Percentiles rank a stretch among this genome's conserved stretches.
These are phyloP conservation scores for Candida mattraensis DNA, from an alignment of 805 yeast genomes.

Conservation along the genomic window DNA sequence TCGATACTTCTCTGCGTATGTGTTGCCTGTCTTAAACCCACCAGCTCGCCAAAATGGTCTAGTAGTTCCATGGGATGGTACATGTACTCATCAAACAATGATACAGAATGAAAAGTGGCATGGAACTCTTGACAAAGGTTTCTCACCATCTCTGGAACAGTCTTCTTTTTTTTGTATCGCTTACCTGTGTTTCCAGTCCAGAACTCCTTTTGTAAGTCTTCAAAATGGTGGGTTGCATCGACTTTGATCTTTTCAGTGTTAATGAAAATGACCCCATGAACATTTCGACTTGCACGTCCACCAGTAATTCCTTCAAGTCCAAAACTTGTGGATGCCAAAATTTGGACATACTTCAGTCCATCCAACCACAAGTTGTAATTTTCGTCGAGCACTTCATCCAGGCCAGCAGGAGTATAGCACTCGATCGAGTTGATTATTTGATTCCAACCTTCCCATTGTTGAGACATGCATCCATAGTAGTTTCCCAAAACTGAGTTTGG, in stretches of 20 bases:
- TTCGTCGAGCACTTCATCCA: conserved; percentile 11
- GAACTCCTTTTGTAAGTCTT: no score
- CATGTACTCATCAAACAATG: conserved; percentile 30
- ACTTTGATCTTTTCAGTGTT: conserved; percentile 16
- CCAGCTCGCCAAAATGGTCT: conserved; percentile 18
- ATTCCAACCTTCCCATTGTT: conserved; percentile 33
- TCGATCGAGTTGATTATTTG: conserved; percentile 22
- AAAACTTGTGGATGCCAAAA: conserved; percentile 23
- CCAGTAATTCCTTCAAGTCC: conserved; percentile 7
- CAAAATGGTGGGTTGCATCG: conserved; percentile 1
- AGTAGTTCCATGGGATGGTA: conserved; percentile 22
- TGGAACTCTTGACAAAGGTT: conserved; percentile 18
- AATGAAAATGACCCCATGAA: conserved; percentile 25
- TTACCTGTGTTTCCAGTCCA: conserved; percentile 1
- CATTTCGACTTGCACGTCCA: conserved; percentile 1
- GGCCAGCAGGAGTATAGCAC: conserved; percentile 17
- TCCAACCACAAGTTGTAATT: conserved; percentile 22
- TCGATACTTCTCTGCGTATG: conserved; percentile 11
- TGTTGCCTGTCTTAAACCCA: background rate
- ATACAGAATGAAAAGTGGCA: conserved; percentile 24
- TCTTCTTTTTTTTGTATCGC: background rate
- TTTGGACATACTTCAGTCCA: conserved; percentile 23
- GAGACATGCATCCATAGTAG: conserved; percentile 32
- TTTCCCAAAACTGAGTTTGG: conserved; percentile 23
- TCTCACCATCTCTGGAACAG: conserved; percentile 13